Evolutionary conservation across 768 basidiomycete genomes (phyloP).

Genomic region (Xanthoconium purpureum): DNA sequence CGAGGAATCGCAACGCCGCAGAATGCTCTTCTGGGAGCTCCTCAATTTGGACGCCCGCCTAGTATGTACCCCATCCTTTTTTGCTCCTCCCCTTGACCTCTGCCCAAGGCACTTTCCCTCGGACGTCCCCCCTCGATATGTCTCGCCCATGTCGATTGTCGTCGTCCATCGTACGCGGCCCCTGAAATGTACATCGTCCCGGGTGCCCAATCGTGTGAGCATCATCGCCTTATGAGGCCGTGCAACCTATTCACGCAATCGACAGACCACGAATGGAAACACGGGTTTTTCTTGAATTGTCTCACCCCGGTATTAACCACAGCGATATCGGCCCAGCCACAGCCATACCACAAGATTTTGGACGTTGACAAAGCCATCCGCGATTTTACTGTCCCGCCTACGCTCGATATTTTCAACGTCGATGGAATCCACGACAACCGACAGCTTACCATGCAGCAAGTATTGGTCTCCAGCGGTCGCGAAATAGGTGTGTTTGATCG

Average conservation of each 20-base stretch:
- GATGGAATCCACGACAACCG: conserved; percentile 41
- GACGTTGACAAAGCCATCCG: conserved; percentile 54
- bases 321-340: conserved; percentile 50
- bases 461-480: conserved; percentile 55
- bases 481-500: conserved; percentile 51
- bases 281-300: conserved; percentile 60
- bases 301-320: conserved; percentile 60
- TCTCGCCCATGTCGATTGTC: conserved; percentile 63
- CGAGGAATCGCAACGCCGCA: conserved; percentile 67
- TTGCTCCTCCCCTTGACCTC: conserved; percentile 11
- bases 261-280: conserved; percentile 71
- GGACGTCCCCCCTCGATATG: conserved; percentile 70
- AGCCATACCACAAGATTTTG: conserved; percentile 50
- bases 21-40: conserved; percentile 72
- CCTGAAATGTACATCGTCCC: conserved; percentile 31
- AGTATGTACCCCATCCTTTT: conserved; percentile 41
- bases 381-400: conserved; percentile 50
- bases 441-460: conserved; percentile 63
- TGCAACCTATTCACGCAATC: conserved; percentile 12
- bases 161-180: conserved; percentile 34
- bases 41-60: conserved; percentile 65
- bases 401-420: conserved; percentile 43
- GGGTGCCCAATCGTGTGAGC: conserved; percentile 30
- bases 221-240: conserved; percentile 5
- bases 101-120: conserved; percentile 57